Evolutionary conservation across 164 flowering plant species (phyloP), one percentile per base, ranked within the genome.

Genomic region (Magnolia kwangsiensis): DNA sequence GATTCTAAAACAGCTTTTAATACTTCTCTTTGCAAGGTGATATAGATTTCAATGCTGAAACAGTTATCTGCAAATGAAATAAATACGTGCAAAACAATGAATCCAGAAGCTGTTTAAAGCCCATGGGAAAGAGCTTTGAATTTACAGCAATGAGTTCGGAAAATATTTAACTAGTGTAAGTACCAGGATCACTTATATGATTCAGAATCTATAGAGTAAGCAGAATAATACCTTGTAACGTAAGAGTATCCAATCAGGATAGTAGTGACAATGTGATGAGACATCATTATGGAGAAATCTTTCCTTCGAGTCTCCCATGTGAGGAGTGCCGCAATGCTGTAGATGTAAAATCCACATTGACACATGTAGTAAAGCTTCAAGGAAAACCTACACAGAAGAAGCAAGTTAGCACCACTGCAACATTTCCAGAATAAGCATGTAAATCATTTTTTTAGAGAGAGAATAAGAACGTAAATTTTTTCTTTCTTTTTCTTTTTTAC

Each of bases 241-340:
- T 90, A 94, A 67, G 98, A 91, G 78, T 72, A 83, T 23, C 90
- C 84, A 77, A 95, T 92, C 74, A 95, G 81, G 82, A 89, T 58
- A 72, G 90, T 91, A 63, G 99, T 93, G 74, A 95, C 80, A 66
- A 92, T 81, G 85, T 93, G 99, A 88, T 95, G 98, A 72, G 97
- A 87, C 98, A 95, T 91, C 99, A 95, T 95, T 51, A 95, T 92
- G 69, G 88, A 74, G 80, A 95, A 95, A 85, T 95, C 99, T 77
- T 91, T 93, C 81, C 98, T 82, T 73, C 97, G 92, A 74, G 99
- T 95, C 75, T 95, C 99, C 98, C 98, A 95, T 72, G 78, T 80
- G 67, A 93, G 87, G 51, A 95, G 90, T 16, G 98, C 97, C 51
- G 84, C 90, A 74, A 92, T 92, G 84, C 96, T 89, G 77, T 90